Percentiles rank a stretch among this genome's conserved stretches.
Evolutionary conservation across 2,329 filamentous ascomycete genomes (phyloP).

Genomic region (Ilyonectria destructans): DNA sequence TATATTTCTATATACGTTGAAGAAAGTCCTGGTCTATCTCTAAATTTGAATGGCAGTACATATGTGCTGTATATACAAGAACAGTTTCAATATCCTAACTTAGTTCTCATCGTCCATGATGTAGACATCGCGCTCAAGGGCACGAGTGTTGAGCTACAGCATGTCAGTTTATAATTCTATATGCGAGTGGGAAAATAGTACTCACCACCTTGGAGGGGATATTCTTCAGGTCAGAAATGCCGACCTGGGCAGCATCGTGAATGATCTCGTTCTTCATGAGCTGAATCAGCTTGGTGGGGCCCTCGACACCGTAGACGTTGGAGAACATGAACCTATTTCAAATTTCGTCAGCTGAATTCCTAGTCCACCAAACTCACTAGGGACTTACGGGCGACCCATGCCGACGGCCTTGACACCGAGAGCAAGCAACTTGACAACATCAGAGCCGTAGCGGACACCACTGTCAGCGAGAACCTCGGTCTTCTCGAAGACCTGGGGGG

Average conservation of each 20-base stretch:
- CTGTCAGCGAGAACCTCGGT: conserved; percentile 58
- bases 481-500: conserved; percentile 55
- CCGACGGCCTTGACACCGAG: conserved; percentile 60
- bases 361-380: rapidly evolving
- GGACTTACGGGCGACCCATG: conserved; percentile 57
- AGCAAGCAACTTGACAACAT: conserved; percentile 59
- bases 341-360: neutral
- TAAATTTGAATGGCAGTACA: neutral
- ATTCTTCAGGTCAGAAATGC: conserved; percentile 49
- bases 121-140: conserved; percentile 47
- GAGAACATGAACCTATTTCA: conserved; percentile 62
- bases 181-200: neutral
- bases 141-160: conserved; percentile 45
- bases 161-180: conserved; percentile 16
- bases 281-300: conserved; percentile 63
- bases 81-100: neutral
- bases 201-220: conserved; percentile 45
- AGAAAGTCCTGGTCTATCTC: neutral
- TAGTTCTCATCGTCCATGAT: conserved; percentile 42
- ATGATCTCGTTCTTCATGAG: conserved; percentile 66
- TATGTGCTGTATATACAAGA: conserved; percentile 5
- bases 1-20: neutral
- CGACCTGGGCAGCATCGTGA: conserved; percentile 55
- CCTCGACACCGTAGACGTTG: conserved; percentile 65
- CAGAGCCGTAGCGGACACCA: conserved; percentile 57